Percentiles rank a stretch among this genome's conserved stretches.
phyloP scores from a whole-genome alignment of 2,329 filamentous ascomycete genomes.

The Nothophoma quercina region DNA sequence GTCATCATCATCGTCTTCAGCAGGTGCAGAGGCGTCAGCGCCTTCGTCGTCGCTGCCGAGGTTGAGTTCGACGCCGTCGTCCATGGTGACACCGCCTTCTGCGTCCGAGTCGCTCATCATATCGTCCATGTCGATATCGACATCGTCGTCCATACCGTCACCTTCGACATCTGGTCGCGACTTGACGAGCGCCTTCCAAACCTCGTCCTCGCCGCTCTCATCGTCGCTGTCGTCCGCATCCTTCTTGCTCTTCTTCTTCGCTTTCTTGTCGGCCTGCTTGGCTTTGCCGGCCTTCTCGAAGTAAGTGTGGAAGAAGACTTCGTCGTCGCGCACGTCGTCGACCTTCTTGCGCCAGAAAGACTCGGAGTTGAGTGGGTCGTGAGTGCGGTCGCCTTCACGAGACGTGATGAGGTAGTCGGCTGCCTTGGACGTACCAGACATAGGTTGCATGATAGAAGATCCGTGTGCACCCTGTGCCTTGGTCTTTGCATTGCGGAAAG shows the following conservation, averaged over 20 bases:
- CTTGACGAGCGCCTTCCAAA: constrained; percentile 89
- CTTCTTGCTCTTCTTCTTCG: constrained; percentile 58
- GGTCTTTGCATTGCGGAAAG: constrained; percentile 92
- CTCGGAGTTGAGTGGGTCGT: constrained; percentile 80
- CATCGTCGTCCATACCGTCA: constrained; percentile 66
- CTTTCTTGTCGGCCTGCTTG: constrained; percentile 64
- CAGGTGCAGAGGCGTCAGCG: constrained; percentile 55
- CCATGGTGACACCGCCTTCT: constrained; percentile 51
- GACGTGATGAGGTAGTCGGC: constrained; percentile 68
- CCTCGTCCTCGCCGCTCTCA: constrained; percentile 76
- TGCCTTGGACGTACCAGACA: constrained; percentile 68
- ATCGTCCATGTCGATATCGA: constrained; percentile 60
- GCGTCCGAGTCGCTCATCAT: constrained; percentile 57
- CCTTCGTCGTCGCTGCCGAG: constrained; percentile 59
- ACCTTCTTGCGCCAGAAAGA: constrained; percentile 90
- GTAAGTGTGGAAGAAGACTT: constrained; percentile 98
- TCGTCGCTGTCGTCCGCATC: constrained; percentile 52
- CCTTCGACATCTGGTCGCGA: constrained; percentile 80
- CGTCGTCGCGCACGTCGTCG: constrained; percentile 87
- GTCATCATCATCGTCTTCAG: constrained; percentile 43
- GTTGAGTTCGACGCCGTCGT: constrained; percentile 53
- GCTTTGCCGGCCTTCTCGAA: constrained; percentile 73
- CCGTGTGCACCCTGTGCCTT: constrained; percentile 69
- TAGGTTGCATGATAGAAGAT: constrained; percentile 94
- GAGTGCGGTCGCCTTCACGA: constrained; percentile 65